Evolutionary conservation across 768 basidiomycete genomes (phyloP).

Genomic region (Boletus rubroflammeus): DNA sequence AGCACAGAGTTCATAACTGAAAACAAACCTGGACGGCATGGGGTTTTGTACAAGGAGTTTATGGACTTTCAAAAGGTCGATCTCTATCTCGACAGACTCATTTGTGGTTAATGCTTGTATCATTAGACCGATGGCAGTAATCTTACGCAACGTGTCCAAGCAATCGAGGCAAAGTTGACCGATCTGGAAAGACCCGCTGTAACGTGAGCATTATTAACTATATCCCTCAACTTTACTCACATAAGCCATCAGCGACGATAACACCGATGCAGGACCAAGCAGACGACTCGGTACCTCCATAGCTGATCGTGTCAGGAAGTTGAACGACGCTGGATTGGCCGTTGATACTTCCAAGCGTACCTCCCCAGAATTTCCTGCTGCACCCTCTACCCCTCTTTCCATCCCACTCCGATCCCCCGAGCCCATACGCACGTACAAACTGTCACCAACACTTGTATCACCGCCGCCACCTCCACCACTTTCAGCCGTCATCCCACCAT

Average conservation of each 20-base stretch:
- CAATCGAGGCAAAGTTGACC: constrained; percentile 44
- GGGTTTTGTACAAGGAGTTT: constrained; percentile 60
- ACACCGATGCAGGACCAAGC: constrained; percentile 33
- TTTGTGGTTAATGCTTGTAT: constrained; percentile 11
- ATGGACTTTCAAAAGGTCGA: constrained; percentile 62
- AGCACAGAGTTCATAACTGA: constrained; percentile 53
- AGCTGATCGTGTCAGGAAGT: constrained; percentile 73
- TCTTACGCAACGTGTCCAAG: constrained; percentile 39
- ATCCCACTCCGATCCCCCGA: constrained; percentile 31
- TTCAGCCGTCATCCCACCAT: constrained; percentile 15
- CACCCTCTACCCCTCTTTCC: constrained; percentile 30
- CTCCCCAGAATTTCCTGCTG: constrained; percentile 48
- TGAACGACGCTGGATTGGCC: constrained; percentile 69
- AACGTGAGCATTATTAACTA: constrained; percentile 23
- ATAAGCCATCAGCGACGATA: constrained; percentile 10
- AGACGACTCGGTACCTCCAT: constrained; percentile 62
- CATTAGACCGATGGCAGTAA: constrained; percentile 38
- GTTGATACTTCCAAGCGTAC: constrained; percentile 54
- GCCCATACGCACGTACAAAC: constrained; percentile 34
- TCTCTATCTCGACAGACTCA: constrained; percentile 13
- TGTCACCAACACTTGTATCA: constrained; percentile 36
- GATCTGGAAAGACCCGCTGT: constrained; percentile 41
- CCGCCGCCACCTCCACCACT: constrained; percentile 22
- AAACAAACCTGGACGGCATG: constrained; percentile 46
- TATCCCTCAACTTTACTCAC: constrained; percentile 12